Evolutionary conservation across 2,329 filamentous ascomycete species (phyloP), one percentile per base, ranked within the genome.

Genomic region (Graphilbum fragrans): DNA sequence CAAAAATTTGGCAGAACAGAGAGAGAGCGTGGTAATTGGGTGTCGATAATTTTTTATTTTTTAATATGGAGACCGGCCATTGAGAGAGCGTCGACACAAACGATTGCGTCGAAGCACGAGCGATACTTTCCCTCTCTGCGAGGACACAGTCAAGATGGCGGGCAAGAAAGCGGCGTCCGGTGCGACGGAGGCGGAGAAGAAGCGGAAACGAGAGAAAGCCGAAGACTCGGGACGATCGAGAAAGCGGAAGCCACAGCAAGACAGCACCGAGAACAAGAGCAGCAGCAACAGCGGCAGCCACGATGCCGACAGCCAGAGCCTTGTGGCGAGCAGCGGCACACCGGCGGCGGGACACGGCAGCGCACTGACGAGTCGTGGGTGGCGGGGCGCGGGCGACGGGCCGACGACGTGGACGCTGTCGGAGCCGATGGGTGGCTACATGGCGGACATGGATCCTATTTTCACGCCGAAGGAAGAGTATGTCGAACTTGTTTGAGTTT

Each of bases 371-470:
- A 19, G 18, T 5, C 18, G 11, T 39, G 27, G 38, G 16, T n/a
- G 3, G 9, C 16, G 4, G 20, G 18, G 18, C 18, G 11, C 37
- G 27, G 38, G 32, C 41, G 29, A 27, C 17, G 36, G 29, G 33
- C n/a, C 39, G 37, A 36, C 52, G 33, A 42, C 55, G 43, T 82
- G 79, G 79, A 70, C 64, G 50, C 57, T 82, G 20, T 80, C 77
- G 4, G 70, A 72, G 49, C 72, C 78, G 12, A 73, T 80, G 66
- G 78, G 77, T 41, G 78, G 78, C 20, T 64, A 75, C 45, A 80
- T 82, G 63, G 61, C 77, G 37, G 68, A 80, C 52, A 70, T 80
- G 45, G 77, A 82, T 47, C 74, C 77, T 2, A 69, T 81, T 35
- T 67, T 82, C 49, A 72, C 72, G 4, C 55, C 58, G 2, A 73